phyloP scores from a whole-genome alignment of 2,329 filamentous ascomycete genomes.

The Venturia carpophila region DNA sequence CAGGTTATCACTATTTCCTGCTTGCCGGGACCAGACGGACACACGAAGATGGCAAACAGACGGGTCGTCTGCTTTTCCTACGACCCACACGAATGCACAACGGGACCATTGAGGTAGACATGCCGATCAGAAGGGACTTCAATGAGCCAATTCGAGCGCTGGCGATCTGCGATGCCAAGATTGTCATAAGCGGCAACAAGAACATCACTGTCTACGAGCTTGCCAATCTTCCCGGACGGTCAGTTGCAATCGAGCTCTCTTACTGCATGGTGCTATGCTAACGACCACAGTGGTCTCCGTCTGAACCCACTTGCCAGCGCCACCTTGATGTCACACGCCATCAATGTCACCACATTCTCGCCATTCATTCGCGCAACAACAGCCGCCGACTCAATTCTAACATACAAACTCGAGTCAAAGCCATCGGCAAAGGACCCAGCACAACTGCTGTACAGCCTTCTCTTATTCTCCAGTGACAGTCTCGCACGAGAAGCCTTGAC shows the following conservation, averaged over 20 bases:
- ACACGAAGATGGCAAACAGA: slow-evolving; percentile 16
- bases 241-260: background rate
- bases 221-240: background rate
- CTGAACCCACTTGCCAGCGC: slow-evolving; percentile 22
- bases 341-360: slow-evolving; percentile 41
- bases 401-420: slow-evolving; percentile 28
- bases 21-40: slow-evolving; percentile 14
- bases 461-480: slow-evolving; percentile 12
- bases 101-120: slow-evolving; percentile 45
- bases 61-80: slow-evolving; percentile 17
- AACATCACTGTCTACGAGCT: slow-evolving; percentile 26
- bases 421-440: slow-evolving; percentile 25
- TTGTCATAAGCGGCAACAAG: slow-evolving; percentile 43
- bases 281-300: background rate
- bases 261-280: background rate
- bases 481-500: background rate
- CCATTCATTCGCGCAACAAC: slow-evolving; percentile 49
- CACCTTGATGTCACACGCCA: slow-evolving; percentile 41
- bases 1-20: slow-evolving; percentile 2
- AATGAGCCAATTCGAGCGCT: slow-evolving; percentile 47
- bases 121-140: slow-evolving; percentile 41
- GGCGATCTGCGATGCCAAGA: slow-evolving; percentile 47
- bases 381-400: slow-evolving; percentile 45
- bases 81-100: slow-evolving; percentile 24
- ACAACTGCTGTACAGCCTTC: slow-evolving; percentile 24